Evolutionary conservation across 805 yeast species (phyloP), one percentile per base, ranked within the genome.

Genomic region (Wickerhamiella occidentalis): DNA sequence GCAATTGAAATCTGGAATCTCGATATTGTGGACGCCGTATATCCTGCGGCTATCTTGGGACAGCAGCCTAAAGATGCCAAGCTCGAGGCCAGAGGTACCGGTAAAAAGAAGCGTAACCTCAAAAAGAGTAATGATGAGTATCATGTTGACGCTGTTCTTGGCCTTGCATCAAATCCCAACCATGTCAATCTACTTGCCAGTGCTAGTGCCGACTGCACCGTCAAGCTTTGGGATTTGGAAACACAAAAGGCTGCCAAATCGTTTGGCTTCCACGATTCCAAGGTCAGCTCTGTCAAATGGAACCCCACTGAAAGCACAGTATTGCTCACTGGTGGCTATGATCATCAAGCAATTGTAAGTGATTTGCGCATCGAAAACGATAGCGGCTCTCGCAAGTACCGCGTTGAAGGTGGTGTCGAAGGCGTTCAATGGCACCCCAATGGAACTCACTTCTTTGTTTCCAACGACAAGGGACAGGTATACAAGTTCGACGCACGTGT

Each of bases 1-100:
- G 94, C 84, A 62, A 90, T 92, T 65, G 98, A 92, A 68, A 76
- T 92, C 53, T 92, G 97, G 97, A 87, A 92, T 66, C 71, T 92
- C 60, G 98, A 92, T 64, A 79, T 82, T 55, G 72, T 90, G 30
- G 97, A 92, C 58, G 86, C 86, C 60, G 90, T 95, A 23, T 90
- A 85, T 74, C 98, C 98, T 12, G 95, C 88, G 62, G 75, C 83
- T 56, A 86, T 92, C 54, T 72, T 92, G 52, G 97, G 98, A 47
- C 94, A 84, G 61, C 78, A 79, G 9, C 72, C 72, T 41, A 68
- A 69, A 18, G 72, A 67, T 35, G 68, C 67, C 3, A 61, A 57
- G 6, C 51, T 56, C 22, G 44, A 49, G 23, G 51, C 54, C 6
- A 47, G 46, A 2, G 60, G 59, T 2, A 60, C 61, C 40, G 57